Evolutionary conservation across 345 rosid species (phyloP).

Genomic region (Euphorbia pulcherrima): DNA sequence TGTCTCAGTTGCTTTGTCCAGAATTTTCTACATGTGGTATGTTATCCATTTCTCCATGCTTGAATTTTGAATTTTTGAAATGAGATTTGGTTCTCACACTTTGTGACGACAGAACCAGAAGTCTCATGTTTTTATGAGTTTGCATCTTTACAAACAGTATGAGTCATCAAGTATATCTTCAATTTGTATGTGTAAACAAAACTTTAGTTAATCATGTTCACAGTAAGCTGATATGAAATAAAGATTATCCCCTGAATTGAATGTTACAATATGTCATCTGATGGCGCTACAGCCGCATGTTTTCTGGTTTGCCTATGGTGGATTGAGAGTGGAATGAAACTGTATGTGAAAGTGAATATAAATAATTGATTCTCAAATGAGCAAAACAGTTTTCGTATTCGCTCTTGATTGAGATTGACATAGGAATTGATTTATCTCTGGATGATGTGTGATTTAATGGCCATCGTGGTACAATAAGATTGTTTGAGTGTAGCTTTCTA

Average conservation of each 20-base stretch:
- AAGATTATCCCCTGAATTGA: neutral
- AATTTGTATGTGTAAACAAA: neutral
- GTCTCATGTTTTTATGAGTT: constrained; percentile 3
- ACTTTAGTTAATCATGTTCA: neutral
- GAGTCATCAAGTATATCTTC: neutral
- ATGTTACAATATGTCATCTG: neutral
- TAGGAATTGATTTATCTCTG: neutral
- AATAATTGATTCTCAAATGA: neutral
- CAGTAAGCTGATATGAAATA: neutral
- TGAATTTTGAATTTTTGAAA: neutral
- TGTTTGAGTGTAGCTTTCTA: neutral
- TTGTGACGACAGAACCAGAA: neutral
- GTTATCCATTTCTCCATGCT: neutral
- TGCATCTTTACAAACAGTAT: constrained; percentile 3
- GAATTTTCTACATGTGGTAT: constrained; percentile 68
- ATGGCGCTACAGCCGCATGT: neutral
- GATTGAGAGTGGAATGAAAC: neutral
- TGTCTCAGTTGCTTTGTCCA: constrained; percentile 76
- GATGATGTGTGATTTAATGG: neutral
- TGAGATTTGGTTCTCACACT: neutral
- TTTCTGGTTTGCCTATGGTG: neutral
- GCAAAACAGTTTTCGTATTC: neutral
- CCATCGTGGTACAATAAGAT: neutral
- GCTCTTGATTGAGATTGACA: constrained; percentile 10
- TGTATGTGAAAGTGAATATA: neutral